Evolutionary conservation across 768 basidiomycete species (phyloP).

Genomic region (Clitopilus passeckerianus): DNA sequence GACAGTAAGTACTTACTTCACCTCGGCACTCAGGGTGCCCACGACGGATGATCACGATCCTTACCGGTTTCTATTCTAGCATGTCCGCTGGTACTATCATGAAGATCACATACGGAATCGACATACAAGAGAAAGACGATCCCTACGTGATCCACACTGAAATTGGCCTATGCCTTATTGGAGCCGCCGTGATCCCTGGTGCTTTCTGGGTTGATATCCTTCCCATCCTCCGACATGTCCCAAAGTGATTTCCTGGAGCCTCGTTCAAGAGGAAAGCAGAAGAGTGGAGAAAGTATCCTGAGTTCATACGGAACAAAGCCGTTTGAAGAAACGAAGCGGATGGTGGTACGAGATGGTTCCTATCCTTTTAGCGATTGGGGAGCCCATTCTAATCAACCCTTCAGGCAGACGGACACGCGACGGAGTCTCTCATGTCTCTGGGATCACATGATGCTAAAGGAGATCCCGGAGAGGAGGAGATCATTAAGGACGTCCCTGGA

Average conservation of each 20-base stretch:
- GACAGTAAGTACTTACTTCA: background rate
- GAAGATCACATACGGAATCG: constrained; percentile 50
- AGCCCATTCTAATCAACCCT: background rate
- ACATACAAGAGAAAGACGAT: constrained; percentile 47
- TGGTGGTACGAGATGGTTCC: constrained; percentile 20
- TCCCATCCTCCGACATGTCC: constrained; percentile 38
- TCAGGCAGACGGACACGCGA: background rate
- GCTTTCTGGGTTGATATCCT: constrained; percentile 39
- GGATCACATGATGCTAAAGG: background rate
- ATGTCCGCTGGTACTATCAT: constrained; percentile 51
- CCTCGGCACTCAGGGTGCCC: background rate
- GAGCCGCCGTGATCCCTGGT: constrained; percentile 42
- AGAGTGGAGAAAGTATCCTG: constrained; percentile 32
- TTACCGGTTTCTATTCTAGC: constrained; percentile 16
- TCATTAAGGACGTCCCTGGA: background rate
- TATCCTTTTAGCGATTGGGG: too few relatives aligned
- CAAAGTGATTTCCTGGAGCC: constrained; percentile 56
- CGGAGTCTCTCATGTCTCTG: background rate
- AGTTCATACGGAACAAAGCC: constrained; percentile 32
- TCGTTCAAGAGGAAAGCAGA: constrained; percentile 49
- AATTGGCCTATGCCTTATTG: constrained; percentile 46
- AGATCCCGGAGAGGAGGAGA: constrained; percentile 1
- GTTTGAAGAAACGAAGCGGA: constrained; percentile 13
- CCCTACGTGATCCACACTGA: constrained; percentile 49
- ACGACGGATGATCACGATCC: background rate